A percentile compares a stretch with the other conserved stretches of the same genome.
phyloP scores from a whole-genome alignment of 1,139 yeast species.

The Kurtzmaniella natalensis region DNA sequence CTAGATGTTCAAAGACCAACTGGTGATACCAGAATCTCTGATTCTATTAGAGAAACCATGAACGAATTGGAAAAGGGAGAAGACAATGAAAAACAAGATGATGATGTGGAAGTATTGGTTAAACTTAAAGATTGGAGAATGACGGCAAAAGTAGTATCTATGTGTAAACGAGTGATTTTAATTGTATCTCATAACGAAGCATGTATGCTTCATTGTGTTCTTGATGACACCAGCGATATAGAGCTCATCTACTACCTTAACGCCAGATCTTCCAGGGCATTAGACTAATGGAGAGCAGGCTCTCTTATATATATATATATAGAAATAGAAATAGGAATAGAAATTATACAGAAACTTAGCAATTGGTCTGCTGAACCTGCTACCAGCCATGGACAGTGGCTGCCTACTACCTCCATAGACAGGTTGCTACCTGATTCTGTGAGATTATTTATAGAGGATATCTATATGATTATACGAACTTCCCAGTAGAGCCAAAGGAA shows the following conservation, averaged over 20 bases:
- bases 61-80: background rate
- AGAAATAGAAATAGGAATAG: too few species aligned
- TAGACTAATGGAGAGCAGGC: too few species aligned
- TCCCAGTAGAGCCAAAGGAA: too few species aligned
- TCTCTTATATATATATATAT: too few species aligned
- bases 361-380: too few species aligned
- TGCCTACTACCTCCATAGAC: too few species aligned
- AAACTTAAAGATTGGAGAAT: conserved; percentile 54
- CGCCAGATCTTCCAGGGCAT: too few species aligned
- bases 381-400: too few species aligned
- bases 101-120: conserved; percentile 38
- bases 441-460: too few species aligned
- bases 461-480: too few species aligned
- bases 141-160: conserved; percentile 50
- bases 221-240: conserved; percentile 53
- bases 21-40: conserved; percentile 4
- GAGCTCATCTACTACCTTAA: conserved; percentile 50
- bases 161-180: conserved; percentile 49
- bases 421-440: too few species aligned
- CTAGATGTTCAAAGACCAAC: conserved; percentile 32
- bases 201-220: conserved; percentile 51
- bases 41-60: conserved; percentile 2
- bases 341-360: too few species aligned
- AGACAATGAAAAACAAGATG: conserved; percentile 20
- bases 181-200: conserved; percentile 48